phyloP scores from a whole-genome alignment of 2,329 filamentous ascomycete species.

The Pyricularia sp. region DNA sequence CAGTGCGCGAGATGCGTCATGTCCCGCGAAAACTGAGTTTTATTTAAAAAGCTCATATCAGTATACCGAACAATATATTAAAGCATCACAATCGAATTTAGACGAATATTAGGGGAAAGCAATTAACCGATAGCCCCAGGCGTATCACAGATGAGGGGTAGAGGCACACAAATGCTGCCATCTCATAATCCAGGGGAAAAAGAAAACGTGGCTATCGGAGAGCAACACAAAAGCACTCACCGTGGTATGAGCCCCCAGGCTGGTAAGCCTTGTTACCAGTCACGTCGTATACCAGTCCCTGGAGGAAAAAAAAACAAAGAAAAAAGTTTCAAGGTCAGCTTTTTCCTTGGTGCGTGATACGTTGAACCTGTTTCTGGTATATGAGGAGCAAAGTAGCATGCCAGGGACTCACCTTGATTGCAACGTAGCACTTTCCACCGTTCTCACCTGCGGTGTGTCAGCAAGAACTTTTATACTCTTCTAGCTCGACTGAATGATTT shows the following conservation, averaged over 20 bases:
- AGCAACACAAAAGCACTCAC: slow-evolving; percentile 34
- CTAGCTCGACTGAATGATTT: neutral
- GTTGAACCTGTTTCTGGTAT: neutral
- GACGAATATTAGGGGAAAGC: neutral
- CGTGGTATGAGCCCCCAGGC: slow-evolving; percentile 69
- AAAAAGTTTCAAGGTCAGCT: neutral
- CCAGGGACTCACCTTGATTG: slow-evolving; percentile 43
- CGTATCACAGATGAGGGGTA: neutral
- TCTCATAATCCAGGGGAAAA: neutral
- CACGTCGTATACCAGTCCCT: slow-evolving; percentile 93
- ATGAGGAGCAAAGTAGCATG: neutral
- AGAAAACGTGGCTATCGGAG: neutral
- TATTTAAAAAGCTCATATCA: neutral
- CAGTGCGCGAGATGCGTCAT: slow-evolving; percentile 87
- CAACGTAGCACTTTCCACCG: slow-evolving; percentile 52
- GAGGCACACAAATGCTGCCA: neutral
- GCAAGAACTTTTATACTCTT: neutral
- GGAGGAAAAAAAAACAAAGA: neutral
- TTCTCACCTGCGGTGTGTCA: slow-evolving; percentile 40
- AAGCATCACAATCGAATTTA: neutral
- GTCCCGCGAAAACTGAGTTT: slow-evolving; percentile 74
- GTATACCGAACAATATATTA: neutral
- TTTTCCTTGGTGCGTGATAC: neutral
- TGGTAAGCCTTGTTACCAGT: slow-evolving; percentile 79
- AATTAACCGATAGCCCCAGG: neutral